Evolutionary conservation across 177 flowering plant species (phyloP).

Genomic region (Telopea speciosissima): DNA sequence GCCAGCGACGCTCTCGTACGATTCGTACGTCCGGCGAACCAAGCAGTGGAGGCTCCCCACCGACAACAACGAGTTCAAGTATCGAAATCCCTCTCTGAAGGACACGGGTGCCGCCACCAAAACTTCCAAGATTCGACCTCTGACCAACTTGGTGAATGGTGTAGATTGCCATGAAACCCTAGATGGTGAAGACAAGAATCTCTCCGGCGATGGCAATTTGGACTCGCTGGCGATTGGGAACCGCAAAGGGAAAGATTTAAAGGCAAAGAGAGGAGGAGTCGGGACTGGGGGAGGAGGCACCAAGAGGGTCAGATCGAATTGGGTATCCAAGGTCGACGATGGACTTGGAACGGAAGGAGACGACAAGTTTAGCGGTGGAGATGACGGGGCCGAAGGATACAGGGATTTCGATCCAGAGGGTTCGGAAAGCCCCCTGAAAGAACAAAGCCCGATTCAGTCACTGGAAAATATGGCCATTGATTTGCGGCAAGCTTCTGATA

Average conservation of each 20-base stretch:
- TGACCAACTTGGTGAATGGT: slow-evolving; percentile 23
- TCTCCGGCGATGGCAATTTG: slow-evolving; percentile 8
- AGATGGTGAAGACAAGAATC: slow-evolving; percentile 15
- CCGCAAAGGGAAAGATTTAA: slow-evolving; percentile 31
- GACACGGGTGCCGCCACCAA: slow-evolving; percentile 15
- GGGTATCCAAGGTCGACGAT: slow-evolving; percentile 35
- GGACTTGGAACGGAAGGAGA: slow-evolving; percentile 17
- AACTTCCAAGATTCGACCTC: slow-evolving; percentile 37
- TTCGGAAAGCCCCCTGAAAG: slow-evolving; percentile 38
- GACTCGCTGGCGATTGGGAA: slow-evolving; percentile 39
- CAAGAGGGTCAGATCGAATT: slow-evolving; percentile 44
- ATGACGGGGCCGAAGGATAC: slow-evolving; percentile 27
- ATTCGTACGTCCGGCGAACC: slow-evolving; percentile 25
- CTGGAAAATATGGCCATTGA: background rate
- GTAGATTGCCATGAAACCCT: slow-evolving; percentile 24
- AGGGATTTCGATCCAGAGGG: slow-evolving; percentile 31
- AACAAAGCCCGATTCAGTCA: slow-evolving; percentile 34
- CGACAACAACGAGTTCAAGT: background rate
- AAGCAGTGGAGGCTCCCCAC: slow-evolving; percentile 25
- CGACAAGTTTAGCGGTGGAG: slow-evolving; percentile 27
- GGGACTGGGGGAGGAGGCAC: slow-evolving; percentile 3
- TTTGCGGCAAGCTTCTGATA: background rate
- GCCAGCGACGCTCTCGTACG: slow-evolving; percentile 20
- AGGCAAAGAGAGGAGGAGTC: slow-evolving; percentile 15
- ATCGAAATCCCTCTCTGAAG: slow-evolving; percentile 6